Evolutionary conservation across 179 eudicot genomes (phyloP), one percentile per base, ranked within the genome.

Genomic region (Pouteria campechiana): DNA sequence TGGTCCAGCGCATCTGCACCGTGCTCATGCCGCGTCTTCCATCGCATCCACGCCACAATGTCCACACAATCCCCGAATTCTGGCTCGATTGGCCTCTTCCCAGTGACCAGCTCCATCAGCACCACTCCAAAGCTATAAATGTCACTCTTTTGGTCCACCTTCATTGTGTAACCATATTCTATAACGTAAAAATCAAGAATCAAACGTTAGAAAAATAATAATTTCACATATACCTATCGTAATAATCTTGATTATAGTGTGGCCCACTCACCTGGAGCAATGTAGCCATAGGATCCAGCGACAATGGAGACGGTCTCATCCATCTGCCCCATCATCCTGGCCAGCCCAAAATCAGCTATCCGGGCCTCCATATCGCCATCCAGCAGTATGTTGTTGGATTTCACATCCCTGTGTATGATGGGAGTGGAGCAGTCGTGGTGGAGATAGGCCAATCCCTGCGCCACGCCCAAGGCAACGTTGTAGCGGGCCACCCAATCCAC

Each of bases 401-500:
- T 86, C 46, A 86, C 70, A 42, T 86, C 96, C 5, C 90, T 64
- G 37, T 86, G 96, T 35, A 86, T 83, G 13, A 86, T 73, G 0
- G 73, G 59, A 4, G 93, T 93, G 32, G 58, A 80, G 36, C 93
- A 82, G 37, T 86, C 96, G 44, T 86, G 83, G 75, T 86, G 96
- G 19, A 86, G 85, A 32, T 86, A 86, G 32, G 96, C 74, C 34
- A 86, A 30, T 6, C 96, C 96, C 1, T 86, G 93, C 8, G 96
- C 96, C 2, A 79, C 80, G 3, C 96, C 96, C 7, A 79, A 30
- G 1, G 90, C 93, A 3, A 86, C 52, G 17, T 83, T 83, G 23
- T 86, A 86, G 61, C 96, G 66, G 4, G 85, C 79, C 3, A 86
- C 93, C 93, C 96, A 86, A 29, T 86, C 96, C 7, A 86, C 82